phyloP scores from a whole-genome alignment of 2,329 filamentous ascomycete species.

The Colletotrichum caudatum region DNA sequence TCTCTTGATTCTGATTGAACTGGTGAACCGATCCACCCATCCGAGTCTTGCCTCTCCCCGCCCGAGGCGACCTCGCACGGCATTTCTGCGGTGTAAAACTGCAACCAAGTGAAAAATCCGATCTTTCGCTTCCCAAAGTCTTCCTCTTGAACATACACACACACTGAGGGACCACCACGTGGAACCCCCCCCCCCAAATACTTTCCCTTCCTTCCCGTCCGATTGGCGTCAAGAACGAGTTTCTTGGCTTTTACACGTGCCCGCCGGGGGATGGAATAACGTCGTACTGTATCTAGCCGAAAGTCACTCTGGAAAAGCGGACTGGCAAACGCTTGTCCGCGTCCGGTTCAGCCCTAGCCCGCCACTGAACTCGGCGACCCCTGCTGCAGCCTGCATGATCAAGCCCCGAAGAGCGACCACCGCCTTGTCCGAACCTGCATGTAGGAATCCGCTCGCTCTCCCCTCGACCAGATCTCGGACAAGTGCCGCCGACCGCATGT shows the following conservation, averaged over 20 bases:
- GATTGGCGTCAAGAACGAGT: constrained; percentile 15
- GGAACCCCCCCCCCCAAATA: constrained; percentile 5
- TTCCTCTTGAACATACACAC: neutral
- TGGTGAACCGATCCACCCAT: neutral
- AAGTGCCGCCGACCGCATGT: constrained; percentile 21
- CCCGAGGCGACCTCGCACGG: neutral
- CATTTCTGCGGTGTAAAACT: constrained; percentile 13
- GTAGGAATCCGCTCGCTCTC: neutral
- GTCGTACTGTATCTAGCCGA: constrained; percentile 20
- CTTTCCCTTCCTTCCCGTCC: constrained; percentile 1
- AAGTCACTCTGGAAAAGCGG: constrained; percentile 19
- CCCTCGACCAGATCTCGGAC: constrained; percentile 9
- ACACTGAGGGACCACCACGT: constrained; percentile 1
- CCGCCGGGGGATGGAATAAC: constrained; percentile 8
- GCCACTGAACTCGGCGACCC: neutral
- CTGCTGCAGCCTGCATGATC: neutral
- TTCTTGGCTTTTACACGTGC: constrained; percentile 17
- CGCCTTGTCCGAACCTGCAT: neutral
- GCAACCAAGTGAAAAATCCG: neutral
- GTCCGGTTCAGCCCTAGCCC: constrained; percentile 22
- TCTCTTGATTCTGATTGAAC: neutral
- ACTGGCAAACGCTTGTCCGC: neutral
- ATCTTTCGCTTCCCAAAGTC: constrained; percentile 11
- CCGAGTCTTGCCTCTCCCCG: neutral
- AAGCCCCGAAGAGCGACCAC: neutral